Conservation (phyloP, 371 early-diverging fungal genomes). For the Mortierella polycephala region DNA sequence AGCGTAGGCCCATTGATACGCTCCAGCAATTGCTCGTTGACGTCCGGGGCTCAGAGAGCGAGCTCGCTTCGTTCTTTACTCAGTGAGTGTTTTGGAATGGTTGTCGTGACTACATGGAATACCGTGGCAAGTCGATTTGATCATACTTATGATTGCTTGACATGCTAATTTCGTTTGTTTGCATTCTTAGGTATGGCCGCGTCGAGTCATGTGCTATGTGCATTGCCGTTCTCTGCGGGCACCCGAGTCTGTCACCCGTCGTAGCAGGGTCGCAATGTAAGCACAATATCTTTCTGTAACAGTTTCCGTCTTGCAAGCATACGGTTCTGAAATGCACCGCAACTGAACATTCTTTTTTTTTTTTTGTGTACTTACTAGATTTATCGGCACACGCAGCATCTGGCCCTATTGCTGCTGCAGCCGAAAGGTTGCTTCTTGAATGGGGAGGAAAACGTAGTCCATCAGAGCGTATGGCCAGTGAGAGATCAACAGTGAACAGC, state of each 20-base stretch:
- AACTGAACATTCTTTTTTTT: background rate
- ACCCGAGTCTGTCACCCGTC: conserved; percentile 36
- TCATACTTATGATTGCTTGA: conserved; percentile 36
- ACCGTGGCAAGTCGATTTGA: too few species aligned
- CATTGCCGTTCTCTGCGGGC: conserved; percentile 43
- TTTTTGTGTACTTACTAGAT: conserved; percentile 6
- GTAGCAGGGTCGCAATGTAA: conserved; percentile 45
- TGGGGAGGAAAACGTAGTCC: conserved; percentile 70
- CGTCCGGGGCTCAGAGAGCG: conserved; percentile 53
- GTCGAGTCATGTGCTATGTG: conserved; percentile 54
- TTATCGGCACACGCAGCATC: conserved; percentile 20
- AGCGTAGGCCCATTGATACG: conserved; percentile 82
- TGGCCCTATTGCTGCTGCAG: conserved; percentile 48
- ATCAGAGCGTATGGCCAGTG: conserved; percentile 20
- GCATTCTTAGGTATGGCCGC: conserved; percentile 31
- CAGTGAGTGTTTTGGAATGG: conserved; percentile 61
- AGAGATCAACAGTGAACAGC: conserved; percentile 25
- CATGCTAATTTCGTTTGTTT: background rate
- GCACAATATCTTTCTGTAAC: background rate
- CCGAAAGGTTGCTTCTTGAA: conserved; percentile 65
- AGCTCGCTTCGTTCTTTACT: conserved; percentile 65
- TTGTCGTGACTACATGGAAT: conserved; percentile 34
- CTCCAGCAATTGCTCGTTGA: conserved; percentile 62
- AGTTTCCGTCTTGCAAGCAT: background rate
- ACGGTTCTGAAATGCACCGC: too few species aligned